These are phyloP conservation scores for Venturia pyrina DNA, from an alignment of 2,329 filamentous ascomycete genomes.

Conservation along the genomic window DNA sequence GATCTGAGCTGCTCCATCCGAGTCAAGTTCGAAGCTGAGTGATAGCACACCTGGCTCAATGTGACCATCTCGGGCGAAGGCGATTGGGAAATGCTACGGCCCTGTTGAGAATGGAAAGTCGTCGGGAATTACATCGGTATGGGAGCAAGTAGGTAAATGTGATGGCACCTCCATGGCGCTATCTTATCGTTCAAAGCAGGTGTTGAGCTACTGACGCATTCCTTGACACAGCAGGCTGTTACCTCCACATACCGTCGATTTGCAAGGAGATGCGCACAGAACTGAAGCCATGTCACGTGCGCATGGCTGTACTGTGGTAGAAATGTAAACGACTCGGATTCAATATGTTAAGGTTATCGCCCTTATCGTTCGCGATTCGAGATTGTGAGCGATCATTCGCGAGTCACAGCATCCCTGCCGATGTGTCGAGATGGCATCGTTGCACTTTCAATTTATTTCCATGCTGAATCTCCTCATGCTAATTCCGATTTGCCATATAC, in stretches of 20 bases:
- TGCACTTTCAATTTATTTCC: not conserved
- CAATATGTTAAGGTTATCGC: not conserved
- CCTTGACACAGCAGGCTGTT: not conserved
- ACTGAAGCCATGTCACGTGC: not conserved
- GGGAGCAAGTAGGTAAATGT: not conserved
- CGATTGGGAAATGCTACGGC: not conserved
- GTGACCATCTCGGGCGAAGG: not conserved
- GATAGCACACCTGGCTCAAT: not conserved
- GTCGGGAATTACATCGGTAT: not conserved
- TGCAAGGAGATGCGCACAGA: too few relatives aligned
- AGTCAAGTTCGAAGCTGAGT: conserved; percentile 3
- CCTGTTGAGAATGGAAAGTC: not conserved
- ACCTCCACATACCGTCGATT: too few relatives aligned
- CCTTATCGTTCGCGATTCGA: not conserved
- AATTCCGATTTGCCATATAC: not conserved
- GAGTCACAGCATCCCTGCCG: not conserved
- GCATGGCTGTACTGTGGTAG: not conserved
- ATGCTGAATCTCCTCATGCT: not conserved
- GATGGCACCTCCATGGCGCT: not conserved
- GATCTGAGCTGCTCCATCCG: not conserved
- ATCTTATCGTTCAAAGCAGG: not conserved
- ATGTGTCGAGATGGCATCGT: not conserved
- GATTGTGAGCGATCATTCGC: not conserved
- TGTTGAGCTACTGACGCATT: not conserved
- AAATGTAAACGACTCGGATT: not conserved